A percentile compares a stretch with the other conserved stretches of the same genome.
phyloP scores from a whole-genome alignment of 139 green algal genomes.

The Micractinium sp. region DNA sequence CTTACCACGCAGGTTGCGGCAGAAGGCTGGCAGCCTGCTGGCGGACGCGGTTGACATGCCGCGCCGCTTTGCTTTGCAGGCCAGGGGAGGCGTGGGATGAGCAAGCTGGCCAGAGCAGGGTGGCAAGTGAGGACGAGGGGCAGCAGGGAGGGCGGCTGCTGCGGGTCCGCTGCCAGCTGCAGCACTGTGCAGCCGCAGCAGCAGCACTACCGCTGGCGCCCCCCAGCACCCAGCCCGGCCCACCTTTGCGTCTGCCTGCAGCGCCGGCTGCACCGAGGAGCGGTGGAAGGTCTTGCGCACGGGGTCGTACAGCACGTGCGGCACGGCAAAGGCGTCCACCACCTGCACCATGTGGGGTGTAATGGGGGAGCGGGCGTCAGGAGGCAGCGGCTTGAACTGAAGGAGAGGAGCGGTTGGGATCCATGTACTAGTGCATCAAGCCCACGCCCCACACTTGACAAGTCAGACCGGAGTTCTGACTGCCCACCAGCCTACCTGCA shows the following conservation, averaged over 20 bases:
- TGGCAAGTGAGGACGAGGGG: not conserved
- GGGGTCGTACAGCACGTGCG: conserved; percentile 67
- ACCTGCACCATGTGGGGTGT: conserved; percentile 36
- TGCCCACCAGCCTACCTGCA: conserved; percentile 9
- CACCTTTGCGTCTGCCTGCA: conserved; percentile 57
- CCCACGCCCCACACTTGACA: not conserved
- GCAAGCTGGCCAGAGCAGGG: not conserved
- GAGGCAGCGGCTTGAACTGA: too few relatives aligned
- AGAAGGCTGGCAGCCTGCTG: too few relatives aligned
- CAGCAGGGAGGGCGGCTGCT: not conserved
- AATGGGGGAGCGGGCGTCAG: too few relatives aligned
- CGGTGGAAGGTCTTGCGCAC: conserved; percentile 60
- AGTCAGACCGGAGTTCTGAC: too few relatives aligned
- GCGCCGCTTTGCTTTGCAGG: too few relatives aligned
- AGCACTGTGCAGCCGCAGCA: not conserved
- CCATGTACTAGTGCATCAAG: not conserved
- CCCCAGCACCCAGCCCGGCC: not conserved
- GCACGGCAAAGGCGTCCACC: conserved; percentile 65
- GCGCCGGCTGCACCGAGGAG: conserved; percentile 3
- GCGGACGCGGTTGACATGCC: too few relatives aligned
- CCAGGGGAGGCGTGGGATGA: too few relatives aligned
- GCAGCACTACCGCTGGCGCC: not conserved
- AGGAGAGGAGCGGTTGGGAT: too few relatives aligned
- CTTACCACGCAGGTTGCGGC: too few relatives aligned
- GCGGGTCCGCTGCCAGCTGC: too few relatives aligned